Conservation (phyloP, 2,329 filamentous ascomycete species). For the Teratosphaeria destructans region DNA sequence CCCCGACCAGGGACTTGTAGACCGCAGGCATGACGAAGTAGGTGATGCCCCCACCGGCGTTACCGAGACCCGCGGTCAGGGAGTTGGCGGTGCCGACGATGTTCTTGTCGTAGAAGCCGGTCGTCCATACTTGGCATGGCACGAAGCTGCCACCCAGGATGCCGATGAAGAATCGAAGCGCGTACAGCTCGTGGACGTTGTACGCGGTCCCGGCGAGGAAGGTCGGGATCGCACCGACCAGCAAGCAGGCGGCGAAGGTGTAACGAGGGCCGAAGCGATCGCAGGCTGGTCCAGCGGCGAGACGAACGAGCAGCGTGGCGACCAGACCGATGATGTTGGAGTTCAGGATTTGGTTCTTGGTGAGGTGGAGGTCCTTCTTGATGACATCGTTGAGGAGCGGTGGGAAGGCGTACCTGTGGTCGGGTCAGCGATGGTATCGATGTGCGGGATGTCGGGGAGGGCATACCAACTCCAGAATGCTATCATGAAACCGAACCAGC, state of each 20-base stretch:
- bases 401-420: constrained; percentile 69
- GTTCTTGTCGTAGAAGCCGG: constrained; percentile 87
- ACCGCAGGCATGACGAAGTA: constrained; percentile 92
- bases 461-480: constrained; percentile 71
- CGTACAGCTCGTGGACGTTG: constrained; percentile 56
- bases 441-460: background rate
- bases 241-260: constrained; percentile 68
- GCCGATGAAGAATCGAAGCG: constrained; percentile 69
- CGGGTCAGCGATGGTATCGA: background rate
- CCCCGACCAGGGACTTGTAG: constrained; percentile 60
- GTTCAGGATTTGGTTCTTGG: constrained; percentile 63
- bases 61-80: constrained; percentile 74
- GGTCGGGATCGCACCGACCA: constrained; percentile 69
- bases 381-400: constrained; percentile 72
- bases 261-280: constrained; percentile 72
- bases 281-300: constrained; percentile 72
- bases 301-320: constrained; percentile 64
- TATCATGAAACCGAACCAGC: constrained; percentile 76
- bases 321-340: constrained; percentile 79
- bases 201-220: constrained; percentile 70
- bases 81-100: constrained; percentile 83
- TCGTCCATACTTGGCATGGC: constrained; percentile 86
- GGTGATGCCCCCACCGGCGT: constrained; percentile 79
- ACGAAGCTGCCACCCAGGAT: constrained; percentile 71
- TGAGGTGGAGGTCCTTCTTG: constrained; percentile 64